phyloP scores from a whole-genome alignment of 441 rosid species.

The Euphorbia celastroides region DNA sequence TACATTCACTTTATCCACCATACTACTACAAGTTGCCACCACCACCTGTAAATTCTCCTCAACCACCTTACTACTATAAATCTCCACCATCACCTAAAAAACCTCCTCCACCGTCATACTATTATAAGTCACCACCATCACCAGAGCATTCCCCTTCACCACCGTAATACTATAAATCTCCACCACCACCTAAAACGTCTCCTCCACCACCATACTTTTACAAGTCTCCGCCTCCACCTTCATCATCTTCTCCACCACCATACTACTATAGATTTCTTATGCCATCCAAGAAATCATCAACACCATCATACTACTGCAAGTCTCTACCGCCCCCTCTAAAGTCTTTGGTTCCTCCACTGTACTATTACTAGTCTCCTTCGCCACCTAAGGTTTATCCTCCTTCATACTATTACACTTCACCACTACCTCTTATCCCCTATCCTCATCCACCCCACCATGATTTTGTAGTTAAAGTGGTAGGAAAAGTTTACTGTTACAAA shows the following conservation, averaged over 20 bases:
- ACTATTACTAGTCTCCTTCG: not conserved
- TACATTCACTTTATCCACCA: too few species aligned
- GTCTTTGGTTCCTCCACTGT: constrained; percentile 4
- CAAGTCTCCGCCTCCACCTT: too few species aligned
- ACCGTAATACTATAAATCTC: constrained; percentile 19
- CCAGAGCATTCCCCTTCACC: not conserved
- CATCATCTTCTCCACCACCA: constrained; percentile 44
- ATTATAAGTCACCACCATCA: constrained; percentile 38
- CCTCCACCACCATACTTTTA: constrained; percentile 24
- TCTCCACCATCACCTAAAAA: constrained; percentile 39
- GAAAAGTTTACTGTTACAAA: constrained; percentile 81
- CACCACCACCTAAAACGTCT: constrained; percentile 20
- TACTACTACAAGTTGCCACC: too few species aligned
- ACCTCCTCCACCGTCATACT: constrained; percentile 48
- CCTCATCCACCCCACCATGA: constrained; percentile 47
- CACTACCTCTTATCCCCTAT: constrained; percentile 25
- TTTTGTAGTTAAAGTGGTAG: constrained; percentile 66
- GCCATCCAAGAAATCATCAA: too few species aligned
- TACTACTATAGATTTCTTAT: too few species aligned
- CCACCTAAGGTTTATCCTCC: not conserved
- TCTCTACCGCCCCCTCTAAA: constrained; percentile 27
- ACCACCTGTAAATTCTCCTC: too few species aligned
- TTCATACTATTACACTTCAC: constrained; percentile 18
- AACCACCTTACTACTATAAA: constrained; percentile 36
- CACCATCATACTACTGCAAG: constrained; percentile 19